These are phyloP conservation scores for Penicillium canescens DNA, from an alignment of 495 filamentous ascomycete genomes.

Conservation along the genomic window DNA sequence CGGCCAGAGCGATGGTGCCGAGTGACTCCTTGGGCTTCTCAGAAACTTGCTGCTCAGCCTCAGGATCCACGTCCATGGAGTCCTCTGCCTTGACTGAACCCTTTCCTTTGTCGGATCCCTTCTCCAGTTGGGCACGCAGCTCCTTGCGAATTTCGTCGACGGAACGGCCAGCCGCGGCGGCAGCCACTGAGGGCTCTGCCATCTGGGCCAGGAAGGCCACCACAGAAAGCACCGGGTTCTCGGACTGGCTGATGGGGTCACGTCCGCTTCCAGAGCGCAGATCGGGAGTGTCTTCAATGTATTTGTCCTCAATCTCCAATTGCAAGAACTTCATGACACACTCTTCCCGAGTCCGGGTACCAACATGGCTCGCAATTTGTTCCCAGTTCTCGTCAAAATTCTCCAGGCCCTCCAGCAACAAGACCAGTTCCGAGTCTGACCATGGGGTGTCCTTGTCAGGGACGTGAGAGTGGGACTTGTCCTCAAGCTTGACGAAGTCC, in stretches of 20 bases:
- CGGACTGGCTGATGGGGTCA: slow-evolving; percentile 81
- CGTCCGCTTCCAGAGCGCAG: slow-evolving; percentile 68
- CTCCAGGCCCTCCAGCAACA: slow-evolving; percentile 87
- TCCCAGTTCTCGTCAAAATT: slow-evolving; percentile 94
- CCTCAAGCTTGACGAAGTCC: slow-evolving; percentile 86
- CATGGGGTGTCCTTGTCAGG: slow-evolving; percentile 81
- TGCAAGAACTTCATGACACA: slow-evolving; percentile 95
- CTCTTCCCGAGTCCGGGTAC: slow-evolving; percentile 89
- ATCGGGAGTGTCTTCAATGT: slow-evolving; percentile 72
- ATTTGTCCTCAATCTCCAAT: slow-evolving; percentile 87
- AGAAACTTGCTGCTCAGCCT: slow-evolving; percentile 23
- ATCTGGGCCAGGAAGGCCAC: slow-evolving; percentile 89
- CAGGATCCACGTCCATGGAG: slow-evolving; percentile 65
- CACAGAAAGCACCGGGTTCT: slow-evolving; percentile 95
- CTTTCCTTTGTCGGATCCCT: slow-evolving; percentile 54
- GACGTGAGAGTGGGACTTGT: slow-evolving; percentile 71
- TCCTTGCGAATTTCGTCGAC: slow-evolving; percentile 80
- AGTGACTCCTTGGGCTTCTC: slow-evolving; percentile 49
- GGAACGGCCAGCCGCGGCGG: slow-evolving; percentile 81
- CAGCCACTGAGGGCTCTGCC: slow-evolving; percentile 82
- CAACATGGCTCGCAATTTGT: slow-evolving; percentile 85
- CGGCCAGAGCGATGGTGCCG: slow-evolving; percentile 77
- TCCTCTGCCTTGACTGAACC: slow-evolving; percentile 63
- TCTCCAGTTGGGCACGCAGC: slow-evolving; percentile 72
- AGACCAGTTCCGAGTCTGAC: slow-evolving; percentile 83